Conservation (phyloP, 2,329 filamentous ascomycete species). For the Dothidotthia symphoricarpi region DNA sequence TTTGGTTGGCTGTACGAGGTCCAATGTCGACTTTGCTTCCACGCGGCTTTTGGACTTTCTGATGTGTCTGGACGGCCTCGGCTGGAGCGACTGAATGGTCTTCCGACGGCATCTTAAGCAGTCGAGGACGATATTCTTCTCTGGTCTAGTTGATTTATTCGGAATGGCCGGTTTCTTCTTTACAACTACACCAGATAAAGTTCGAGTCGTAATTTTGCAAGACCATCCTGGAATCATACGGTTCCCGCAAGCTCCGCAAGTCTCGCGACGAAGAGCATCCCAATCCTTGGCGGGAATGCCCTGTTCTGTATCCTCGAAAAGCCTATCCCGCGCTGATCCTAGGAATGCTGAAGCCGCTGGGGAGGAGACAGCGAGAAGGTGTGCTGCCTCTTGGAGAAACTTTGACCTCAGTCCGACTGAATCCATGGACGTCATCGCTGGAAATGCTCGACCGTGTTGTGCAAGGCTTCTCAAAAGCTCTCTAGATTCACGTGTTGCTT, state of each 20-base stretch:
- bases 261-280: conserved; percentile 30
- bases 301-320: conserved; percentile 31
- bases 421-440: conserved; percentile 21
- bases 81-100: conserved; percentile 24
- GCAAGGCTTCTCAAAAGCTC: no score
- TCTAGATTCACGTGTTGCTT: conserved; percentile 3
- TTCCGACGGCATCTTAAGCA: conserved; percentile 36
- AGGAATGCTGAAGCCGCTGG: conserved; percentile 36
- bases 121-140: conserved; percentile 25
- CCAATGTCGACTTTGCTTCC: conserved; percentile 1
- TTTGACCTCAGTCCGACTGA: conserved; percentile 21
- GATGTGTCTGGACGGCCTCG: conserved; percentile 20
- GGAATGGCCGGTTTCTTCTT: conserved; percentile 7
- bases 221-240: conserved; percentile 41
- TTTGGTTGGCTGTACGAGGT: conserved; percentile 3
- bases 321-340: conserved; percentile 27
- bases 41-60: conserved; percentile 9
- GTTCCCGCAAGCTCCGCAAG: conserved; percentile 42
- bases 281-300: conserved; percentile 27
- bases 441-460: conserved; percentile 4
- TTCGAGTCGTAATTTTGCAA: conserved; percentile 21
- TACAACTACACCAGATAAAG: not conserved
- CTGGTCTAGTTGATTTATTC: conserved; percentile 5
- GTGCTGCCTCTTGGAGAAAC: conserved; percentile 39
- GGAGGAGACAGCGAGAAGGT: conserved; percentile 31